Conservation (phyloP, 2,329 filamentous ascomycete species). For the Fusarium keratoplasticum region DNA sequence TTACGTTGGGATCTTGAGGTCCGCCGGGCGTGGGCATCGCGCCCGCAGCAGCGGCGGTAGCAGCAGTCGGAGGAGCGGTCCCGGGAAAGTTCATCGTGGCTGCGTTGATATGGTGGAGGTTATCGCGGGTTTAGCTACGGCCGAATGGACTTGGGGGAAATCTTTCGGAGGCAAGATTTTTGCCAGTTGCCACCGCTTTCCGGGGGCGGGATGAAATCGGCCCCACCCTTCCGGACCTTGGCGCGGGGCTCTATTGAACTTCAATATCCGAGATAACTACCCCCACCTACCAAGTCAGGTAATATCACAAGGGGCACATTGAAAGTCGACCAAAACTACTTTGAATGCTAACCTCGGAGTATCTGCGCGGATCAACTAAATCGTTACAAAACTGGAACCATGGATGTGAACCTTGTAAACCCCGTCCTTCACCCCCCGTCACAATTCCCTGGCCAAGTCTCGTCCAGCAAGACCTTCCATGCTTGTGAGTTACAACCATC, state of each 20-base stretch:
- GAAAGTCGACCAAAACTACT: neutral
- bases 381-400: constrained; percentile 13
- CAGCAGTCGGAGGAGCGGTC: constrained; percentile 34
- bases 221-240: constrained; percentile 37
- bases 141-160: constrained; percentile 29
- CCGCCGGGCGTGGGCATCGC: constrained; percentile 44
- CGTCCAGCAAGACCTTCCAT: constrained; percentile 10
- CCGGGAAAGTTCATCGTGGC: constrained; percentile 55
- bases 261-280: neutral
- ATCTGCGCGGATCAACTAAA: neutral
- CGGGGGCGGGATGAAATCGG: constrained; percentile 22
- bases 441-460: constrained; percentile 17
- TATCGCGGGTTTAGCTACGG: constrained; percentile 35
- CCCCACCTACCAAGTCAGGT: neutral
- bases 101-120: constrained; percentile 15
- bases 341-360: neutral
- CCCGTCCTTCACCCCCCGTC: neutral
- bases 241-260: neutral
- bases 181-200: constrained; percentile 54
- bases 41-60: constrained; percentile 31
- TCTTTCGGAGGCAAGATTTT: constrained; percentile 51
- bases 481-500: constrained; percentile 3
- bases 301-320: neutral
- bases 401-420: neutral
- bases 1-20: constrained; percentile 64